These are phyloP conservation scores for Candida pseudofarinosa DNA, from an alignment of 805 yeast genomes.

Conservation along the genomic window DNA sequence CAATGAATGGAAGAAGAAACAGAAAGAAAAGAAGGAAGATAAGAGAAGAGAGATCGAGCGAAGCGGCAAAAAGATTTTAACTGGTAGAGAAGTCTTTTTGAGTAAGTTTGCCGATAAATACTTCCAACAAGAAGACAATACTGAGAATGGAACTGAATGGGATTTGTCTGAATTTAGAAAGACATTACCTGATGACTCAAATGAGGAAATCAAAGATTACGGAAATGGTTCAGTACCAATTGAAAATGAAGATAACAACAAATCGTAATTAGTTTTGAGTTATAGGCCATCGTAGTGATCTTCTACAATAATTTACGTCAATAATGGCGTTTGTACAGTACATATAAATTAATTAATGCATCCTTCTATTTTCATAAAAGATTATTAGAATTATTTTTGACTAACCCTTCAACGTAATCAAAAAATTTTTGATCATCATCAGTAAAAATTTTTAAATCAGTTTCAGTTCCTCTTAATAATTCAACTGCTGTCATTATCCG, in stretches of 20 bases:
- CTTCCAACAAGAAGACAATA: conserved; percentile 47
- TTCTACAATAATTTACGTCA: neutral
- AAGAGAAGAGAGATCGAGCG: conserved; percentile 28
- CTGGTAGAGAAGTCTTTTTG: conserved; percentile 68
- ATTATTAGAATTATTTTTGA: neutral
- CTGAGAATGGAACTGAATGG: conserved; percentile 46
- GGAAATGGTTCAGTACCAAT: conserved; percentile 56
- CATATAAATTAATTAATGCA: neutral
- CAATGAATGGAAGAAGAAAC: conserved; percentile 75
- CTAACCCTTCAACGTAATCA: conserved; percentile 12
- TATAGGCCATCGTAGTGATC: neutral
- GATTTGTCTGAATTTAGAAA: conserved; percentile 57
- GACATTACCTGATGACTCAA: conserved; percentile 48
- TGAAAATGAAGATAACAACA: conserved; percentile 9
- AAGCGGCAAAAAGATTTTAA: conserved; percentile 44
- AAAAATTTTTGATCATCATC: conserved; percentile 35
- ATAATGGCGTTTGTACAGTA: neutral
- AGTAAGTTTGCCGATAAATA: conserved; percentile 56
- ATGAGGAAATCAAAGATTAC: conserved; percentile 57
- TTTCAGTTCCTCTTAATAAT: conserved; percentile 22
- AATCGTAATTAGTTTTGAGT: neutral
- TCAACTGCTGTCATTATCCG: conserved; percentile 28
- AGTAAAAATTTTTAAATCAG: conserved; percentile 28
- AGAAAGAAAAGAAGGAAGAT: conserved; percentile 52
- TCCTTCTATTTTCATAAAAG: neutral